Conservation (phyloP, 352 stramenopile species). For the Phytophthora rubi region DNA sequence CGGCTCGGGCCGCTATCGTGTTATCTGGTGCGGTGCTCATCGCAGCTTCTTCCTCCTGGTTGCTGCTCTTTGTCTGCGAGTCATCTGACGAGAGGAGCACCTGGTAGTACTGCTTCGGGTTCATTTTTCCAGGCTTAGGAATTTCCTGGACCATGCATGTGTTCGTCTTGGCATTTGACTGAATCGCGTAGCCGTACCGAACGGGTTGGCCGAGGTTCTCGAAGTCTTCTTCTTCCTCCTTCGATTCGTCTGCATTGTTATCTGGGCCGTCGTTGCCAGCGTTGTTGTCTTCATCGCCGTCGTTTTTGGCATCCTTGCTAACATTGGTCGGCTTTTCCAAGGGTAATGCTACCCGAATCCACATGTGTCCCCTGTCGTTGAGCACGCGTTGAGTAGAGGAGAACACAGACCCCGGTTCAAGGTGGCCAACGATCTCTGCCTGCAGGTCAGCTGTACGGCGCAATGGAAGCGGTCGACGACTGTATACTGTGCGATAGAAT, state of each 20-base stretch:
- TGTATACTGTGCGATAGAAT: constrained; percentile 80
- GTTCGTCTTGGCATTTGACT: constrained; percentile 82
- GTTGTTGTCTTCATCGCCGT: constrained; percentile 28
- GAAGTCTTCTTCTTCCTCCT: constrained; percentile 42
- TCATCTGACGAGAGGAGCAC: constrained; percentile 31
- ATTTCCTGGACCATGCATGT: constrained; percentile 82
- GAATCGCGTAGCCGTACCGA: constrained; percentile 72
- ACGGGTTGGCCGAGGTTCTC: constrained; percentile 26
- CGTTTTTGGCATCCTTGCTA: constrained; percentile 5
- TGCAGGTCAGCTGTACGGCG: constrained; percentile 51
- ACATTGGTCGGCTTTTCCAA: constrained; percentile 18
- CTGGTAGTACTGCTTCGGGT: constrained; percentile 64
- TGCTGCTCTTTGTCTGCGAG: constrained; percentile 19
- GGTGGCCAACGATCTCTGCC: constrained; percentile 60
- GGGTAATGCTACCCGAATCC: constrained; percentile 61
- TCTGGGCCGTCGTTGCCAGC: constrained; percentile 10
- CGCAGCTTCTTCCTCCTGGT: constrained; percentile 25
- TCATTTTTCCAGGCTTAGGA: constrained; percentile 57
- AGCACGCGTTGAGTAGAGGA: constrained; percentile 57
- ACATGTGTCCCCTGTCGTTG: constrained; percentile 66
- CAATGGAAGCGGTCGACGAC: constrained; percentile 56
- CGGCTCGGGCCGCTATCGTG: constrained; percentile 39
- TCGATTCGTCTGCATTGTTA: constrained; percentile 49
- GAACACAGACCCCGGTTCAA: constrained; percentile 62
- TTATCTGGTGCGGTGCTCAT: constrained; percentile 18